phyloP scores from a whole-genome alignment of 1,284 basidiomycete species.

The Rhodotorula sp. region DNA sequence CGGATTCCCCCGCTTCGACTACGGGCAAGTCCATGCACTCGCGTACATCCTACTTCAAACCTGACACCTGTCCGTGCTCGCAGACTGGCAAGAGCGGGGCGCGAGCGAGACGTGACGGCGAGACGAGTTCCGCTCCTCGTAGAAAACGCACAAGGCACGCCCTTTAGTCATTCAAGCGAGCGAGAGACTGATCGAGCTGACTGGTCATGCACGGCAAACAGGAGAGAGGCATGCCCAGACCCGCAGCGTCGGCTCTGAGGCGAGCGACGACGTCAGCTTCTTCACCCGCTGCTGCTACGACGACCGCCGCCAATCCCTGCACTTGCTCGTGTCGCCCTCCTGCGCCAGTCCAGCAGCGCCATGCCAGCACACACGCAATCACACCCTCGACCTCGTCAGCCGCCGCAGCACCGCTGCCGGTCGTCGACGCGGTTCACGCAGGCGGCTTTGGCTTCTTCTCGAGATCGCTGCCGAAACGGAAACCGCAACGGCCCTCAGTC shows the following conservation, averaged over 20 bases:
- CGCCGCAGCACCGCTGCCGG: not conserved
- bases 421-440: conserved; percentile 19
- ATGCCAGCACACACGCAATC: not conserved
- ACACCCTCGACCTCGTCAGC: not conserved
- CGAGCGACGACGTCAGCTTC: not conserved
- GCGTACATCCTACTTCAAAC: no score
- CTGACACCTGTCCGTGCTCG: no score
- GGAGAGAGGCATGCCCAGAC: conserved; percentile 4
- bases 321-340: not conserved
- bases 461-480: conserved; percentile 27
- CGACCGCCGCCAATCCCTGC: not conserved
- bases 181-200: not conserved
- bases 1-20: no score
- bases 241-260: not conserved
- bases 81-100: no score
- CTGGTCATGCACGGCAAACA: not conserved
- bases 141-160: no score
- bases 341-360: not conserved
- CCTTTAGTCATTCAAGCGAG: no score
- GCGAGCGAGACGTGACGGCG: no score
- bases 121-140: no score
- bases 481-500: not conserved
- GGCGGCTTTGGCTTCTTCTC: conserved; percentile 40
- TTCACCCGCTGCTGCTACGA: not conserved
- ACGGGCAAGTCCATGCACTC: no score